These are phyloP conservation scores for Phycomyces nitens DNA, from an alignment of 192 early-diverging fungal species.

Conservation along the genomic window DNA sequence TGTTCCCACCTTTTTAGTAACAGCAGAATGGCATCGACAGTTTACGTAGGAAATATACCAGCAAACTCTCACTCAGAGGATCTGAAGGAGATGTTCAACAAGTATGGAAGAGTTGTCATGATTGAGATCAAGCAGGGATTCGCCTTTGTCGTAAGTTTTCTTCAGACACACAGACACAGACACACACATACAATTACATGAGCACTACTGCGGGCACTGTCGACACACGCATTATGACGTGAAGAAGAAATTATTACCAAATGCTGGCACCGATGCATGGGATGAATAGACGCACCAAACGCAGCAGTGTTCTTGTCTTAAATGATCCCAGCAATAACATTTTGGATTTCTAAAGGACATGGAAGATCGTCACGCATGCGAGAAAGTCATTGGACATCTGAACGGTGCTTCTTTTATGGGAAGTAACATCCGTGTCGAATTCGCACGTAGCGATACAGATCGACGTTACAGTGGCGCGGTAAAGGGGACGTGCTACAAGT, in stretches of 20 bases:
- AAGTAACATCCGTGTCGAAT: neutral
- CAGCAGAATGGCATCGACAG: neutral
- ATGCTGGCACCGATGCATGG: neutral
- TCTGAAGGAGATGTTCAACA: neutral
- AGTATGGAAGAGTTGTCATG: slow-evolving; percentile 5
- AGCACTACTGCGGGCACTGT: neutral
- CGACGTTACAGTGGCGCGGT: neutral
- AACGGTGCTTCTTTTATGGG: neutral
- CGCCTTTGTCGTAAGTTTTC: slow-evolving; percentile 4
- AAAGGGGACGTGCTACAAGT: neutral
- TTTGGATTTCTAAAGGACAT: slow-evolving; percentile 4
- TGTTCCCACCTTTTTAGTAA: no score
- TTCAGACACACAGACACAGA: neutral
- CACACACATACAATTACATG: neutral
- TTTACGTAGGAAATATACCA: neutral
- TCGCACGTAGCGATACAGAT: neutral
- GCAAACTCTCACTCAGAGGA: neutral
- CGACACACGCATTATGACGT: no score
- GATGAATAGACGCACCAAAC: neutral
- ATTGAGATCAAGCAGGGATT: slow-evolving; percentile 4
- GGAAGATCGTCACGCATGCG: neutral
- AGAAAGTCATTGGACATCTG: neutral
- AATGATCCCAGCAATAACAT: neutral
- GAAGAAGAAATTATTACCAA: neutral
- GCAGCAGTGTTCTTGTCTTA: neutral